Base-by-base conservation (phyloP, 208 protist genomes). In the Trypanosoma rangeli region DNA sequence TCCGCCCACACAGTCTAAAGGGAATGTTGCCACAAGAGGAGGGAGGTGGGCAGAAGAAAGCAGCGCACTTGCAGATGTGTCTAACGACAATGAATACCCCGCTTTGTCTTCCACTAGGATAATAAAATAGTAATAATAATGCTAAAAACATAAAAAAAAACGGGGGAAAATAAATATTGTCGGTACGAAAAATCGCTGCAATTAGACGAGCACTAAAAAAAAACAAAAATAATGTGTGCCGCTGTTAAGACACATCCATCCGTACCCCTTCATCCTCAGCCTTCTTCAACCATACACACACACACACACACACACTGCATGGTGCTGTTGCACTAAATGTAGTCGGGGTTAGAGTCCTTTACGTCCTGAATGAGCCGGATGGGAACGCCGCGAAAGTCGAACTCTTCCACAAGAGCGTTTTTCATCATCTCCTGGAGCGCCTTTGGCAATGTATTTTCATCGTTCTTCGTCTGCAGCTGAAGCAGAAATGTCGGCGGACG, bases 391-490 rank as follows among this genome's bases (percentile, higher is more conserved):
- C 81, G 86, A 70, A 95, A 97, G 39, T 85, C 90, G 82, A 97
- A 97, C 54, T 97, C 89, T 69, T 97, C 89, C 5, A 93, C 84
- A 57, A 97, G 79, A 46, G 89, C 87, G 62, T 97, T 97, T 78
- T 94, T 94, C 80, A 97, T 85, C 89, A 97, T 95, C 61, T 94
- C 87, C 64, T 95, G 87, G 54, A 94, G 73, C 26, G 89, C 74
- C 62, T 78, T 84, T 28, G 89, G 87, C 49, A 97, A 61, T 56
- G 76, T 64, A 28, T 89, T 95, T 50, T 82, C 78, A 42, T 97
- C 92, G 56, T 93, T 83, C 66, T 94, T 94, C 16, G 92, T 97
- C 66, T 97, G 92, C 52, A 97, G 76, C 61, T 94, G 89, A 54
- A 97, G 42, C 29, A 94, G 64, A 65, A 97, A 95, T 0, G 88